phyloP scores from a whole-genome alignment of 345 rosid species.

The Mercurialis annua region DNA sequence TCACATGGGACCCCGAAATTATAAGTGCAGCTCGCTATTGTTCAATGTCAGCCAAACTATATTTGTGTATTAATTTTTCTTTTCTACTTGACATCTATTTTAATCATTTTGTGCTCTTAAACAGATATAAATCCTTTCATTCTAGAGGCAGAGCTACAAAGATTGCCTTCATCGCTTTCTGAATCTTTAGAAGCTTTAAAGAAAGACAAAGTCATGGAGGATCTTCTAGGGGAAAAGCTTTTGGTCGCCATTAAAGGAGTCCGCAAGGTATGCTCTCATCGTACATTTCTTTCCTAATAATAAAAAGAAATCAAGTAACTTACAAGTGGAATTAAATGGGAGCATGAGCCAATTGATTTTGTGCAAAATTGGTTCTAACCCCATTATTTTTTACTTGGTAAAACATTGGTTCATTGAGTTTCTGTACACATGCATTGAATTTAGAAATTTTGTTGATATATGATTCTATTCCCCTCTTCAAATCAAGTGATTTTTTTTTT shows the following conservation, averaged over 20 bases:
- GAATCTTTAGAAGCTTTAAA: constrained; percentile 70
- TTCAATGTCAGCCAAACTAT: too few species aligned
- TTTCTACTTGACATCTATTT: not conserved
- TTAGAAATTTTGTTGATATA: too few species aligned
- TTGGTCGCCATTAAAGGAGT: constrained; percentile 66
- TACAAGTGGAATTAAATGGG: too few species aligned
- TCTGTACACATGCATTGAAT: too few species aligned
- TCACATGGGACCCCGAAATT: too few species aligned
- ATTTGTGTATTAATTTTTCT: not conserved
- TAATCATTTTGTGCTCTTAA: constrained; percentile 8
- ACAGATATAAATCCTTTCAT: constrained; percentile 65
- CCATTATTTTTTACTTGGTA: too few species aligned
- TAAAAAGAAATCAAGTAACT: not conserved
- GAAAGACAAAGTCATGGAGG: constrained; percentile 51
- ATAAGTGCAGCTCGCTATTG: too few species aligned
- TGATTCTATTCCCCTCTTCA: too few species aligned
- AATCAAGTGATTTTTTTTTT: too few species aligned
- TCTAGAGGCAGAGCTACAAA: constrained; percentile 45
- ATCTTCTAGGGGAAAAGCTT: constrained; percentile 69
- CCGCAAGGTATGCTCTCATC: constrained; percentile 57
- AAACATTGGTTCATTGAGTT: too few species aligned
- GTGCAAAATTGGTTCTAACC: too few species aligned
- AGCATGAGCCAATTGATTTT: too few species aligned
- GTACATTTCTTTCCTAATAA: constrained; percentile 4
- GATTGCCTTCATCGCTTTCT: constrained; percentile 68